These are phyloP conservation scores for Ganoderma boninense DNA, from an alignment of 1,284 basidiomycete genomes.

Conservation along the genomic window DNA sequence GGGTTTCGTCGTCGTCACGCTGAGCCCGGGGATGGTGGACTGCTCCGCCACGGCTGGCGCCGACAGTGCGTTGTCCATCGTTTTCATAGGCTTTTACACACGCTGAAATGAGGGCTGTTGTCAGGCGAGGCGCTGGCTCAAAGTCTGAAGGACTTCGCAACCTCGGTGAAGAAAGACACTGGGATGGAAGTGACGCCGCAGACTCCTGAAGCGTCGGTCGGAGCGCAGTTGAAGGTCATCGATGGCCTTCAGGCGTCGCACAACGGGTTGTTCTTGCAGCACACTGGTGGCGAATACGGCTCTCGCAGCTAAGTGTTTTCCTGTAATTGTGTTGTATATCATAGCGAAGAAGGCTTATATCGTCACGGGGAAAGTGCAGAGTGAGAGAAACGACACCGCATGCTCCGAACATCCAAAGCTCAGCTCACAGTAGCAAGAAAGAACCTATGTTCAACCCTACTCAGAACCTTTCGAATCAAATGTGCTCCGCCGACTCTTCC, in stretches of 20 bases:
- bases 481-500: background rate
- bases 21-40: conserved; percentile 49
- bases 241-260: background rate
- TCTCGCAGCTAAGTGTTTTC: background rate
- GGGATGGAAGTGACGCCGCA: background rate
- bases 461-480: background rate
- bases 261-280: conserved; percentile 1
- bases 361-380: too few relatives aligned
- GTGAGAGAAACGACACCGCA: too few relatives aligned
- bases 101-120: background rate
- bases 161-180: background rate
- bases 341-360: too few relatives aligned
- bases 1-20: conserved; percentile 46
- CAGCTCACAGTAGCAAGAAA: too few relatives aligned
- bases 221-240: background rate
- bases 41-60: conserved; percentile 24
- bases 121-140: background rate
- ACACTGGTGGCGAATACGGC: background rate
- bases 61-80: background rate
- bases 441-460: too few relatives aligned
- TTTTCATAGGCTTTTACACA: background rate
- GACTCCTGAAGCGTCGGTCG: background rate
- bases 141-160: background rate
- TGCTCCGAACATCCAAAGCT: too few relatives aligned
- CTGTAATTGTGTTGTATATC: too few relatives aligned